Conservation (phyloP, 768 basidiomycete genomes). For the Serendipita sp. region DNA sequence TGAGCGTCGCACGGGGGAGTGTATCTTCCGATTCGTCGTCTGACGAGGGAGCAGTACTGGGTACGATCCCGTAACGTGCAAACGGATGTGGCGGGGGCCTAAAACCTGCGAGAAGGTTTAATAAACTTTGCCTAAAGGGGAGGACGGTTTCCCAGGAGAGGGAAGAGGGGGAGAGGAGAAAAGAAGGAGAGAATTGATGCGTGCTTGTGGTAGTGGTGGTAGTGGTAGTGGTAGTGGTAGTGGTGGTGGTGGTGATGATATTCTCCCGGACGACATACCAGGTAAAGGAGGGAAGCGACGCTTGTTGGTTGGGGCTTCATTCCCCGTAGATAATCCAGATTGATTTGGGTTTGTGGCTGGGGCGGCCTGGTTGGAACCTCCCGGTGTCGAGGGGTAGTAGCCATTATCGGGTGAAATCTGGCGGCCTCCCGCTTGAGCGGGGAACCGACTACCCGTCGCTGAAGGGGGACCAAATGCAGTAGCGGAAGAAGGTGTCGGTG, state of each 20-base stretch:
- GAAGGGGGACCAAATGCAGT: slow-evolving; percentile 16
- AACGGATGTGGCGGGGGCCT: slow-evolving; percentile 55
- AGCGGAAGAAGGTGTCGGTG: slow-evolving; percentile 5
- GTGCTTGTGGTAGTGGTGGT: slow-evolving; percentile 33
- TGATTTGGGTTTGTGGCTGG: slow-evolving; percentile 13
- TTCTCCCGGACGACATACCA: not conserved
- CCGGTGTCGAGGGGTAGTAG: slow-evolving; percentile 10
- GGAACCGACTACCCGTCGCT: not conserved
- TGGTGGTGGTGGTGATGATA: no score
- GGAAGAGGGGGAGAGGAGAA: no score
- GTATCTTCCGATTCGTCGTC: slow-evolving; percentile 89
- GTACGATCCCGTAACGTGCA: slow-evolving; percentile 77
- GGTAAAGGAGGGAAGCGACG: slow-evolving; percentile 68
- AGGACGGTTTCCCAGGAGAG: no score
- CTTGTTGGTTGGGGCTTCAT: slow-evolving; percentile 13
- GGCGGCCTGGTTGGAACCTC: slow-evolving; percentile 4
- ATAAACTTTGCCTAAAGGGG: no score
- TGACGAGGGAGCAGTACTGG: slow-evolving; percentile 67
- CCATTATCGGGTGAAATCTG: not conserved
- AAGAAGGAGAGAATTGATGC: slow-evolving; percentile 51
- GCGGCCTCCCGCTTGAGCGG: not conserved
- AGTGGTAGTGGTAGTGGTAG: no score
- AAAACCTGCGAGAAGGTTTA: not conserved
- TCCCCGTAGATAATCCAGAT: slow-evolving; percentile 10
- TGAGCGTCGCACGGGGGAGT: slow-evolving; percentile 63